Evolutionary conservation across 495 filamentous ascomycete species (phyloP).

Genomic region (Talaromyces nanjingensis): DNA sequence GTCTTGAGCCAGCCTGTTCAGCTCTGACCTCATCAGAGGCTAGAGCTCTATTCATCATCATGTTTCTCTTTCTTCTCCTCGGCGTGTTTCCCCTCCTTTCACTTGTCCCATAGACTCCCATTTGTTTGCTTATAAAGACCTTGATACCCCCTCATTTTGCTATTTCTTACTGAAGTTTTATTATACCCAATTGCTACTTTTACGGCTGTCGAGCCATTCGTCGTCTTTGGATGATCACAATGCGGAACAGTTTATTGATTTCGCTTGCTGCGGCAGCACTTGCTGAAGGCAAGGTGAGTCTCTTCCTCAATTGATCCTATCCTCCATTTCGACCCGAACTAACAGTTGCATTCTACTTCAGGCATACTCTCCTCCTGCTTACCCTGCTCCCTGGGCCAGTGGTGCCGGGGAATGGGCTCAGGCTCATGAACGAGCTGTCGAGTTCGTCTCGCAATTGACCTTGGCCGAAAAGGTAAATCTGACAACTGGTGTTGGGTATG

Average conservation of each 20-base stretch:
- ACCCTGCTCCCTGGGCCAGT: slow-evolving; percentile 77
- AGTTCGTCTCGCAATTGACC: slow-evolving; percentile 77
- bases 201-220: background rate
- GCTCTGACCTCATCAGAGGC: background rate
- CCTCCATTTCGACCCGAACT: background rate
- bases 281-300: slow-evolving; percentile 22
- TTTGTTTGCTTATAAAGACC: background rate
- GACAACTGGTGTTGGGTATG: slow-evolving; percentile 75
- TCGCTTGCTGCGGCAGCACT: slow-evolving; percentile 30
- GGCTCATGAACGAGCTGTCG: slow-evolving; percentile 68
- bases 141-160: background rate
- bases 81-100: background rate
- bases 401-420: slow-evolving; percentile 68
- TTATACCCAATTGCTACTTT: background rate
- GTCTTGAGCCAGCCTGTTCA: background rate
- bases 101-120: background rate
- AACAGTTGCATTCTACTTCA: slow-evolving; percentile 10
- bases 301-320: background rate
- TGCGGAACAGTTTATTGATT: slow-evolving; percentile 34
- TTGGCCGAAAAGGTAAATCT: slow-evolving; percentile 88
- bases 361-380: slow-evolving; percentile 55
- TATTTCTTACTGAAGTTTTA: background rate
- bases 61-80: background rate
- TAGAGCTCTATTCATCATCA: background rate
- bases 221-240: slow-evolving; percentile 12